Conservation (phyloP, 2,329 filamentous ascomycete genomes). For the Thielaviopsis musarum region DNA sequence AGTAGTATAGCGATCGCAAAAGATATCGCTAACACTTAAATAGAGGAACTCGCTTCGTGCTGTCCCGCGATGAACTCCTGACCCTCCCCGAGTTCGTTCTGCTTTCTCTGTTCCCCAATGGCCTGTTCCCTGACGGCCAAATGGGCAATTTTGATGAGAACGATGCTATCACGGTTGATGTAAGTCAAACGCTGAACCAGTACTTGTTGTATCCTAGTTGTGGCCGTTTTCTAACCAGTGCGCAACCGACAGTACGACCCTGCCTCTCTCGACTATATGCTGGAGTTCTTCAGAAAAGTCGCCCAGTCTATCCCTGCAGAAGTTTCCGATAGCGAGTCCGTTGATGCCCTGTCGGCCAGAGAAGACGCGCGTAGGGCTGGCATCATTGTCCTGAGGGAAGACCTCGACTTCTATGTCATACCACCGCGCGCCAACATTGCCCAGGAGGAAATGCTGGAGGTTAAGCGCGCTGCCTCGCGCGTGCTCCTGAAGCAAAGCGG, state of each 20-base stretch:
- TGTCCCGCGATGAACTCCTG: conserved; percentile 86
- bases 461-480: conserved; percentile 80
- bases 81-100: conserved; percentile 95
- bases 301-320: conserved; percentile 72
- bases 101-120: conserved; percentile 93
- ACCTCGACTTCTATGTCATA: conserved; percentile 94
- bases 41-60: conserved; percentile 82
- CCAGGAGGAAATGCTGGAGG: conserved; percentile 81
- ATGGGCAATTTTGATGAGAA: conserved; percentile 85
- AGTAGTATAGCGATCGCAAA: background rate
- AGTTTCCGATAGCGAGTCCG: conserved; percentile 22
- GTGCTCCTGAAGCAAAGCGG: conserved; percentile 80
- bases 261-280: conserved; percentile 92
- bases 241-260: conserved; percentile 67
- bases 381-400: conserved; percentile 91
- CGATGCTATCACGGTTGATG: conserved; percentile 93
- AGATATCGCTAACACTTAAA: conserved; percentile 17
- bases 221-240: background rate
- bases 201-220: background rate
- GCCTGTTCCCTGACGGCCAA: conserved; percentile 91
- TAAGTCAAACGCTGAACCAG: conserved; percentile 35
- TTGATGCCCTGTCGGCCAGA: conserved; percentile 53
- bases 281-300: conserved; percentile 93
- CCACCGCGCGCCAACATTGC: conserved; percentile 72
- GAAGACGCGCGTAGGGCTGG: conserved; percentile 82